Evolutionary conservation across 1,139 yeast species (phyloP), one percentile per base, ranked within the genome.

Genomic region (Citeromyces hawaiiensis): DNA sequence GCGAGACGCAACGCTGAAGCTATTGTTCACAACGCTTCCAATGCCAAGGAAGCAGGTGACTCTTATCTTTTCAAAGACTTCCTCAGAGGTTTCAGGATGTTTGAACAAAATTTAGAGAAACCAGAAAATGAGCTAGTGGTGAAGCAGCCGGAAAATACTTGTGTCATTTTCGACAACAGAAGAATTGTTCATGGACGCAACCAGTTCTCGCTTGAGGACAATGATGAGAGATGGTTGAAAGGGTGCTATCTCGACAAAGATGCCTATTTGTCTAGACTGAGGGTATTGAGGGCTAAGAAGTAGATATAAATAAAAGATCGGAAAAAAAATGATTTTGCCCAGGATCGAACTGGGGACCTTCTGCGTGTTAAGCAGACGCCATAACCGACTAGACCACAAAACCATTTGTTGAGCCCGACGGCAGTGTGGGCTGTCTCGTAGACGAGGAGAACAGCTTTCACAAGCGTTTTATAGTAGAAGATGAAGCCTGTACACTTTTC

Each of bases 261-360:
- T 50, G 67, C 86, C 30, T 80, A 69, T 53, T 63, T 77, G 47
- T 80, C 88, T n/a, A 75, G 66, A 46, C 55, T 79, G 39, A 64
- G 83, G 50, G 27, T 23, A 23, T 11, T 23, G 4, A 23, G 27
- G 9, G 27, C 27, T 4, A 23, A 23, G 11, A 23, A 23, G 9
- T 23, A 9, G 11, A 7, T 23, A 19, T 7, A 19, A 5, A 19
- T 19, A 7, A 19, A 19, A 11, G 11, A 23, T 6, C 13, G 3
- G 13, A 30, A 30, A 35, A 35, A 35, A 35, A 21, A 19, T 35
- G 37, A 35, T 35, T 35, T 25, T 35, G 86, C 95, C 95, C 96
- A 85, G 96, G 95, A 82, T 86, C 95, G 96, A 86, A 86, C 96
- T 83, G 95, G 95, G 95, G 95, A 86, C 95, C 88, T 83, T 82